phyloP scores from a whole-genome alignment of 306 rosid genomes.

The Casuarina glauca region DNA sequence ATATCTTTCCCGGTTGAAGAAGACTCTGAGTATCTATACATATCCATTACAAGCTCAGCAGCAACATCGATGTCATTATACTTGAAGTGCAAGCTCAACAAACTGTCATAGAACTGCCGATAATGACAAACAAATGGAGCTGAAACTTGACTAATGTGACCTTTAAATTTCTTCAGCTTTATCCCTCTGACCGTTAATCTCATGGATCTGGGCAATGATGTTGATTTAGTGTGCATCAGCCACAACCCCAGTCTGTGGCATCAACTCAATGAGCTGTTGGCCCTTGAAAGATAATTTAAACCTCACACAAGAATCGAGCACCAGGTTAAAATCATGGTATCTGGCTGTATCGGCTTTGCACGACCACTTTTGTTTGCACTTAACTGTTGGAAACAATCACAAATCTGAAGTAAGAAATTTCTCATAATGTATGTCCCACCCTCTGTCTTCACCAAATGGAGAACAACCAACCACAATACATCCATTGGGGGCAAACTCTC shows the following conservation, averaged over 20 bases:
- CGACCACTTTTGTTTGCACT: conserved; percentile 33
- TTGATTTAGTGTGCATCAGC: conserved; percentile 75
- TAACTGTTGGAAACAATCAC: conserved; percentile 44
- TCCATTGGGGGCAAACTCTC: conserved; percentile 51
- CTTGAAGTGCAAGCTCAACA: conserved; percentile 83
- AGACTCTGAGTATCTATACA: conserved; percentile 44
- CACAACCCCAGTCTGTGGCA: conserved; percentile 51
- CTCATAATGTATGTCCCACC: conserved; percentile 62
- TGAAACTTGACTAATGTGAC: conserved; percentile 48
- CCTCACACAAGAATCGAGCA: conserved; percentile 80
- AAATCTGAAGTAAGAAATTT: conserved; percentile 60
- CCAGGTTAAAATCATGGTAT: conserved; percentile 70
- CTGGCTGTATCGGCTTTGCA: conserved; percentile 45
- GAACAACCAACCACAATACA: conserved; percentile 50
- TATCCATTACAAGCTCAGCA: conserved; percentile 59
- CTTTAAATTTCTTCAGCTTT: conserved; percentile 60
- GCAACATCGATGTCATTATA: conserved; percentile 68
- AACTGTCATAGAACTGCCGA: conserved; percentile 68
- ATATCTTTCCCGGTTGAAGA: conserved; percentile 26
- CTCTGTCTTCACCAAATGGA: conserved; percentile 72
- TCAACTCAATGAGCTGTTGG: conserved; percentile 52
- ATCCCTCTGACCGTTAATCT: conserved; percentile 75
- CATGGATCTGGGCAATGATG: conserved; percentile 61
- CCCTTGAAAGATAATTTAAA: conserved; percentile 68
- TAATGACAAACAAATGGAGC: conserved; percentile 51